Evolutionary conservation across 2,329 filamentous ascomycete species (phyloP), one percentile per base, ranked within the genome.

Genomic region (Cladosporium sp.): DNA sequence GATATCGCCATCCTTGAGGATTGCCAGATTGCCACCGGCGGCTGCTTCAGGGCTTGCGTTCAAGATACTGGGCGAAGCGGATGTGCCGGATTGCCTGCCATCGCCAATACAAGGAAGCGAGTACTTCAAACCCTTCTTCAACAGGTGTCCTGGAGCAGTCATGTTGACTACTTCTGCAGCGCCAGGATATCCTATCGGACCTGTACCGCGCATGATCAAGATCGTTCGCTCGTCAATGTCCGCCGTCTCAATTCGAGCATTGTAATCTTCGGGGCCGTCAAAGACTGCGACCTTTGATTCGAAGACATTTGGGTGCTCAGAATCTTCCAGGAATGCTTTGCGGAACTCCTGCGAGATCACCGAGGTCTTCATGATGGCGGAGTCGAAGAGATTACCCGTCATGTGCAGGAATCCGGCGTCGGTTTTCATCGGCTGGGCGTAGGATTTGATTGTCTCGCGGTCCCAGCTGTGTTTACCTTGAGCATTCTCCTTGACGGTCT

Each of bases 11-110:
- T 85, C 81, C 15, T 73, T 73, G 24, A 86, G 72, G 24, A 86
- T 77, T 4, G 82, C 83, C 24, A 86, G 76, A 63, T 86, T 86
- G 1, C 84, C 84, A 8, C 83, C 84, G 11, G 81, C 82, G 1
- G 84, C 83, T 14, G 84, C 84, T 72, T 86, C 84, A 8, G 84
- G 84, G 54, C 80, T 84, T 1, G 83, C 84, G 67, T 86, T 85
- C n/a, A 86, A 74, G 60, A 86, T 86, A 0, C 82, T 85, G 1
- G 84, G 84, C 3, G 81, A 84, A 0, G 81, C 83, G 3, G 84
- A 86, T 2, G 84, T 86, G 36, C 84, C 84, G 8, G 82, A 85
- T 71, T 86, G 84, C 57, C 84, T 76, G 1, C 84, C 84, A 70
- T 86, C 84, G 7, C 84, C 84, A 66, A 86, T 74, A 80, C 58